A percentile compares a stretch with the other conserved stretches of the same genome.
Conservation (phyloP, 176 grass and related monocot genomes). For the Triticum turgidum region DNA sequence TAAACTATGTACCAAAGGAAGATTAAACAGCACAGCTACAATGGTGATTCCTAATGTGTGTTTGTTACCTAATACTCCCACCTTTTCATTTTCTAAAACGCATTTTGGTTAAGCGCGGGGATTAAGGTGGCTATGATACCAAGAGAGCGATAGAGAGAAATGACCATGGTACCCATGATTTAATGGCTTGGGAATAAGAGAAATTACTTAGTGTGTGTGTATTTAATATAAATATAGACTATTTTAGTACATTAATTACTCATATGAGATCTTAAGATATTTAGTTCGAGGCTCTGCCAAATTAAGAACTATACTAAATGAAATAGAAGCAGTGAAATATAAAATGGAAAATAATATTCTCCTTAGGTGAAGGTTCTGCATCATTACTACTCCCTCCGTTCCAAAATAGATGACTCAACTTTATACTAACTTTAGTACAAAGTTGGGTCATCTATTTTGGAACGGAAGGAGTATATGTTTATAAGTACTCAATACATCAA, state of each 20-base stretch:
- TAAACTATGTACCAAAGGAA: not conserved
- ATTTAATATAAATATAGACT: not conserved
- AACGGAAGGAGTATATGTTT: not conserved
- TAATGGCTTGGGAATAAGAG: not conserved
- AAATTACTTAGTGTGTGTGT: not conserved
- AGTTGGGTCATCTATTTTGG: too few relatives aligned
- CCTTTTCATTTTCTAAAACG: not conserved
- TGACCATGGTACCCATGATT: not conserved
- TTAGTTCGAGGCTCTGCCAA: not conserved
- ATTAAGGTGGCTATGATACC: not conserved
- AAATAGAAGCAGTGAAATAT: not conserved
- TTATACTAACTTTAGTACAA: too few relatives aligned
- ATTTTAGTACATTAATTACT: too few relatives aligned
- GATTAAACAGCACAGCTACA: not conserved
- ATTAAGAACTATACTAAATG: not conserved
- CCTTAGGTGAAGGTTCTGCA: not conserved
- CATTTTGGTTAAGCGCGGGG: not conserved
- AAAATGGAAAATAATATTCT: conserved; percentile 13
- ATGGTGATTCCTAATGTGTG: not conserved
- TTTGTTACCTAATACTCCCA: not conserved
- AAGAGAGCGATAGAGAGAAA: not conserved
- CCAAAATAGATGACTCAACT: too few relatives aligned
- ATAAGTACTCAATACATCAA: not conserved
- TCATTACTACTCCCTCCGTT: not conserved
- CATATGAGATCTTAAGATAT: not conserved